A percentile compares a stretch with the other conserved stretches of the same genome.
Conservation (phyloP, 2,329 filamentous ascomycete genomes). For the Aspergillus ibericus region DNA sequence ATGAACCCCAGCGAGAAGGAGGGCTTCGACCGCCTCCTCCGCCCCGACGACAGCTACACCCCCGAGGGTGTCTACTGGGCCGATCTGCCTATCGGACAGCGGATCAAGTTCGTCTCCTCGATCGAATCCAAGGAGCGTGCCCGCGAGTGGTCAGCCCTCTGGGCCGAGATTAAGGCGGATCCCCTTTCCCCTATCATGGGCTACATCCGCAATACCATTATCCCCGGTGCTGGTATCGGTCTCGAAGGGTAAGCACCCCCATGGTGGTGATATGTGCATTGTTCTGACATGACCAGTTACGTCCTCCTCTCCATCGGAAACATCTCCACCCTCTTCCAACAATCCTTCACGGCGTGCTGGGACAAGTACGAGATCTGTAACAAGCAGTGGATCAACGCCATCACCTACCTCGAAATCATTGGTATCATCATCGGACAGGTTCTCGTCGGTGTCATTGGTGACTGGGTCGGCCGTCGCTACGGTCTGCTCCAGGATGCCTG, state of each 20-base stretch:
- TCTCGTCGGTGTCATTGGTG: background rate
- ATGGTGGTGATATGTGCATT: too few relatives aligned
- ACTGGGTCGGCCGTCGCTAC: constrained; percentile 1
- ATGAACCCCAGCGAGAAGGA: background rate
- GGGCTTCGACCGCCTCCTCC: background rate
- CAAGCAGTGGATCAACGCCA: background rate
- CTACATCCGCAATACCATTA: background rate
- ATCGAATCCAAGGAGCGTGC: background rate
- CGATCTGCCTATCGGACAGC: background rate
- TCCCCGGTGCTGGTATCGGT: constrained; percentile 4
- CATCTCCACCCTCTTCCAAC: constrained; percentile 1
- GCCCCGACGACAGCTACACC: constrained; percentile 5
- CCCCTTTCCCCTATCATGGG: background rate
- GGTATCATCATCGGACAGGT: constrained; percentile 4
- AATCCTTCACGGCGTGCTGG: background rate
- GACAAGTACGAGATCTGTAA: constrained; percentile 1
- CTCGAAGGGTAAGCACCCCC: background rate
- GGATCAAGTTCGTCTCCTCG: constrained; percentile 4
- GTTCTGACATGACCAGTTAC: background rate
- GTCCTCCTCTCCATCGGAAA: constrained; percentile 5
- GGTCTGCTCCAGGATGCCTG: constrained; percentile 4
- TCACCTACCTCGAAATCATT: constrained; percentile 5
- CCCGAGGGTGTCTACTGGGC: constrained; percentile 5
- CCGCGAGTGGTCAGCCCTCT: background rate
- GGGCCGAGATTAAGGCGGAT: constrained; percentile 2